Evolutionary conservation across 345 rosid genomes (phyloP).

Genomic region (Aegle marmelos): DNA sequence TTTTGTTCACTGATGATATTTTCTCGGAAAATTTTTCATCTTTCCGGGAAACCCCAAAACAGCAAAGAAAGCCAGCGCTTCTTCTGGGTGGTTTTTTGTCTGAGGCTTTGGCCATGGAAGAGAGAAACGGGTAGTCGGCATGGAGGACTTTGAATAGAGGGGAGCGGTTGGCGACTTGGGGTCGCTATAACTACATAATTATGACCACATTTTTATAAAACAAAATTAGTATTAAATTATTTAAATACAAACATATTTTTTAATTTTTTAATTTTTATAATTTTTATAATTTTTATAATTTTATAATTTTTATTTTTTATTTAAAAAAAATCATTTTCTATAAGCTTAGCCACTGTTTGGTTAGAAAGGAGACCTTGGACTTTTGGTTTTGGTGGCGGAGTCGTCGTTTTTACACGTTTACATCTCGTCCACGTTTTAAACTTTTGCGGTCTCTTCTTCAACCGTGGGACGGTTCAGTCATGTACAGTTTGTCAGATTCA

Average conservation of each 20-base stretch:
- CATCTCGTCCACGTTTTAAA: not conserved
- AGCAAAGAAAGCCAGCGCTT: not conserved
- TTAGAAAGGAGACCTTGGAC: not conserved
- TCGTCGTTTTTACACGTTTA: not conserved
- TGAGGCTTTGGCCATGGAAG: not conserved
- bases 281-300: too few species aligned
- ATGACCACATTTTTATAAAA: not conserved
- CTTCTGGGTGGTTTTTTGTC: not conserved
- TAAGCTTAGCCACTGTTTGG: not conserved
- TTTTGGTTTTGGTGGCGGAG: not conserved
- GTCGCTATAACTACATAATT: not conserved
- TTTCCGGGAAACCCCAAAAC: not conserved
- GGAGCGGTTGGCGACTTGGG: not conserved
- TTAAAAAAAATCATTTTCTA: not conserved
- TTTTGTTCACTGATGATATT: not conserved
- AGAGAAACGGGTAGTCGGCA: not conserved
- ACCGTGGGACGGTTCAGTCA: not conserved
- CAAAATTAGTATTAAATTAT: not conserved
- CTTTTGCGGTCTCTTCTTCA: not conserved
- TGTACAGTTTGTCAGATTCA: not conserved
- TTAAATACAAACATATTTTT: not conserved
- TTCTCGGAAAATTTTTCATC: not conserved
- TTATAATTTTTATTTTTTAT: not conserved
- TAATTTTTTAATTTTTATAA: not conserved
- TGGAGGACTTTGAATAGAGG: conserved; percentile 6